A percentile compares a stretch with the other conserved stretches of the same genome.
Conservation (phyloP, 768 basidiomycete genomes). For the Lyophyllum atratum region DNA sequence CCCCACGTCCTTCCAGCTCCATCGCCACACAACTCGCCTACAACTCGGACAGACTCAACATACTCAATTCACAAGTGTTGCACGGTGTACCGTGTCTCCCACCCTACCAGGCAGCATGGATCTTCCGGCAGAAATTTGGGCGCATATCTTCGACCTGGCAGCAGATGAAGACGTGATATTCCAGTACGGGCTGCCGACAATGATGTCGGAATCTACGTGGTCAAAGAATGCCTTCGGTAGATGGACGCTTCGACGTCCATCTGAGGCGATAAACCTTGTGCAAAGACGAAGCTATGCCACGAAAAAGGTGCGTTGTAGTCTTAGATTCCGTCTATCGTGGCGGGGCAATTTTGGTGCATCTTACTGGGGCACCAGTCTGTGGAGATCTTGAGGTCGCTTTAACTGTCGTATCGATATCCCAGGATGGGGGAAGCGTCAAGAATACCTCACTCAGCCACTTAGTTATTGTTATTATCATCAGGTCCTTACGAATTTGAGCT, state of each 20-base stretch:
- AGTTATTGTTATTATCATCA: too few relatives aligned
- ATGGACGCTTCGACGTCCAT: constrained; percentile 64
- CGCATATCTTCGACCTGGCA: constrained; percentile 69
- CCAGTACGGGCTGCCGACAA: constrained; percentile 58
- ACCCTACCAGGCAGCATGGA: constrained; percentile 19
- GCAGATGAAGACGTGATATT: constrained; percentile 73
- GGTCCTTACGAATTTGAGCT: too few relatives aligned
- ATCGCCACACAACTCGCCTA: background rate
- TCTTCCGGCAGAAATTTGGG: constrained; percentile 72
- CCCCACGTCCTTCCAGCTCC: background rate
- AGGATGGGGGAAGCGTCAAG: too few relatives aligned
- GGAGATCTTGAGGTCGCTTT: too few relatives aligned
- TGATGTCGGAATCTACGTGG: constrained; percentile 69
- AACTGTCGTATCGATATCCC: too few relatives aligned
- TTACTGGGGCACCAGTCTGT: too few relatives aligned
- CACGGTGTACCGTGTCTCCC: background rate
- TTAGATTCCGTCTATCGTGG: background rate
- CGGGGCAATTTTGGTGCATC: background rate
- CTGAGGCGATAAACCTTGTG: constrained; percentile 55
- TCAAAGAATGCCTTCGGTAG: constrained; percentile 45
- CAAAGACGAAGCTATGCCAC: constrained; percentile 65
- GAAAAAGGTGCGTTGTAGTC: constrained; percentile 54
- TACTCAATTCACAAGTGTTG: background rate
- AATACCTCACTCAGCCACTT: too few relatives aligned
- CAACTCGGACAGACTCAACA: background rate